These are phyloP conservation scores for Populus tomentosa DNA, from an alignment of 441 rosid species.

Conservation along the genomic window DNA sequence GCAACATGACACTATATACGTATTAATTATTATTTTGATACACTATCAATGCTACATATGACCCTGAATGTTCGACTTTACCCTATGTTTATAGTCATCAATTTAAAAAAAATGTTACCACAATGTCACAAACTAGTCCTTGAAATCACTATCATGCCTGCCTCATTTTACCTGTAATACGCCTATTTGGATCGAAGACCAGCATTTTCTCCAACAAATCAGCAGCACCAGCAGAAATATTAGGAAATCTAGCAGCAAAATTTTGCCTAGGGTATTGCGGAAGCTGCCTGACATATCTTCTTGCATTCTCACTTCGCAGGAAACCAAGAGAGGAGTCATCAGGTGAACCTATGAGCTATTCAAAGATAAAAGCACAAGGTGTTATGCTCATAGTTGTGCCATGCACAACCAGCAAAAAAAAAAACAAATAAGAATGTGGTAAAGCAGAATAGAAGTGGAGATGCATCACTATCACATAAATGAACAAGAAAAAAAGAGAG, in stretches of 20 bases:
- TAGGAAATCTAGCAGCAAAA: slow-evolving; percentile 68
- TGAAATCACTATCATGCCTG: neutral
- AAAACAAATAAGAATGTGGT: neutral
- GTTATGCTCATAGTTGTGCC: neutral
- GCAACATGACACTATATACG: neutral
- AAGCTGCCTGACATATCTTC: slow-evolving; percentile 87
- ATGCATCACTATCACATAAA: neutral
- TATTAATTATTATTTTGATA: neutral
- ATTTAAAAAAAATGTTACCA: neutral
- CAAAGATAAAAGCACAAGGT: slow-evolving; percentile 6
- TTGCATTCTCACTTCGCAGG: slow-evolving; percentile 85
- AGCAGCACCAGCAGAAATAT: slow-evolving; percentile 62
- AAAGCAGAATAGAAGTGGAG: neutral
- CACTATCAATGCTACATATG: neutral
- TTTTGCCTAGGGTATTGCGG: slow-evolving; percentile 86
- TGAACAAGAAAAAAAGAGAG: neutral
- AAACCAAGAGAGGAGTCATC: slow-evolving; percentile 88
- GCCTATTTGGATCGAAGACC: slow-evolving; percentile 85
- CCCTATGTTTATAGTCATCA: neutral
- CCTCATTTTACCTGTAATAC: slow-evolving; percentile 62
- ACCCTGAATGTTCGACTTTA: neutral
- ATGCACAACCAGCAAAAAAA: neutral
- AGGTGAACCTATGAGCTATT: slow-evolving; percentile 90
- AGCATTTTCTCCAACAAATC: slow-evolving; percentile 96
- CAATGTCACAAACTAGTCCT: neutral